A percentile compares a stretch with the other conserved stretches of the same genome.
phyloP scores from a whole-genome alignment of 2,329 filamentous ascomycete genomes.

The Pseudogymnoascus sp. region DNA sequence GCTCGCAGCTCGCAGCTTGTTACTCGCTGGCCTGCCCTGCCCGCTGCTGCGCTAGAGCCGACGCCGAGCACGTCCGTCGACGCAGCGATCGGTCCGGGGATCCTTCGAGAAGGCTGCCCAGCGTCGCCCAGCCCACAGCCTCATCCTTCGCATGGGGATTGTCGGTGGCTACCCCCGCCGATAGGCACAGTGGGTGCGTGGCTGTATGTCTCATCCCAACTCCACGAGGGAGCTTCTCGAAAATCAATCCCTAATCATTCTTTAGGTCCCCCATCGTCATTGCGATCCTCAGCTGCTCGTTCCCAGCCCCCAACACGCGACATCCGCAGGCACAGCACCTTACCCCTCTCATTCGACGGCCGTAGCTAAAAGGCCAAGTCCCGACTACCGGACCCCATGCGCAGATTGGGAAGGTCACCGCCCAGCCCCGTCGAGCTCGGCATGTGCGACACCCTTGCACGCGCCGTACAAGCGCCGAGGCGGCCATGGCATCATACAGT shows the following conservation, averaged over 20 bases:
- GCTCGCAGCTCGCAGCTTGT: no score
- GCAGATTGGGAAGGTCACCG: neutral
- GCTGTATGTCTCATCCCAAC: neutral
- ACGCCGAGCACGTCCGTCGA: neutral
- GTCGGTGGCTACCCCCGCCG: no score
- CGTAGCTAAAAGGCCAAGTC: neutral
- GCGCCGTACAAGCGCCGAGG: neutral
- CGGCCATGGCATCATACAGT: no score
- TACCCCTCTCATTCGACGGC: no score
- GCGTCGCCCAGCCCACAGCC: no score
- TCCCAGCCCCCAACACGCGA: neutral
- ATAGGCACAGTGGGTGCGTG: no score
- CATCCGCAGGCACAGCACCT: neutral
- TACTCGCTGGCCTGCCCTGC: neutral
- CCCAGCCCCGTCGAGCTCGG: no score
- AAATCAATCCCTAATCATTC: neutral
- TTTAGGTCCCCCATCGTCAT: neutral
- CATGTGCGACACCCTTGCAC: neutral
- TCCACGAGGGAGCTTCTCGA: neutral
- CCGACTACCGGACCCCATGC: conserved; percentile 2
- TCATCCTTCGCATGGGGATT: no score
- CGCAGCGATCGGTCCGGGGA: no score
- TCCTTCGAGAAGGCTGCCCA: no score
- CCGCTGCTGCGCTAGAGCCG: neutral
- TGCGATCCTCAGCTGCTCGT: neutral